Base-by-base conservation (phyloP, 192 early-diverging fungal species). In the Gaertneriomyces sp. region DNA sequence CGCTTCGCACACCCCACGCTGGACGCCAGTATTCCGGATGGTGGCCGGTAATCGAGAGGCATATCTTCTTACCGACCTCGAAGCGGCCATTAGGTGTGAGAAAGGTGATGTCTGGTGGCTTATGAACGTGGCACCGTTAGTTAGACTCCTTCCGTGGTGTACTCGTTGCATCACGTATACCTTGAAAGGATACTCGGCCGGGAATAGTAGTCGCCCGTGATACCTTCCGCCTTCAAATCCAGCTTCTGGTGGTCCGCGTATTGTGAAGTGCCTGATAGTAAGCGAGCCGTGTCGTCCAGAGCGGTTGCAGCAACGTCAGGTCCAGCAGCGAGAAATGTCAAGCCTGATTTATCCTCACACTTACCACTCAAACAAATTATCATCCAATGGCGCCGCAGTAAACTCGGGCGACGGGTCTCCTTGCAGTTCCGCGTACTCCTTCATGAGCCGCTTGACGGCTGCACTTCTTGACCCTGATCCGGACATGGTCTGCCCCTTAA, bases 11-110 rank as follows among this genome's bases (percentile, higher is more conserved):
- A 10, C 93, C 95, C 96, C 96, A 98, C 9, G 94, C 92, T 5
- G 96, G 96, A 63, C 93, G 86, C 95, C 96, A 97, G 59, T 83
- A 89, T 71, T 98, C 92, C 16, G 94, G 93, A 74, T 98, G 95
- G 75, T 90, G 91, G 42, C 87, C 91, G 46, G 92, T 94, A 61
- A 96, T 94, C 58, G 89, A 91, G 52, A 97, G 80, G 61, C 96
- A 98, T 4, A 98, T 94, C 68, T 98, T 94, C 61, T 91, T 95
- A 68, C 91, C 85, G 20, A 93, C 71, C 70, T 95, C 89, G 73
- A 98, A 98, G 11, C 96, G 85, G 9, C 94, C 79, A 60, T 83
- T 81, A 6, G 79, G 79, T 9, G 79, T 81, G 12, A 81, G 60
- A 58, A 81, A 83, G 39, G 72, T 62, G 59, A 81, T 79, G 49